Base-by-base conservation (phyloP, 129 eudicot genomes). In the Helianthus tuberosus region DNA sequence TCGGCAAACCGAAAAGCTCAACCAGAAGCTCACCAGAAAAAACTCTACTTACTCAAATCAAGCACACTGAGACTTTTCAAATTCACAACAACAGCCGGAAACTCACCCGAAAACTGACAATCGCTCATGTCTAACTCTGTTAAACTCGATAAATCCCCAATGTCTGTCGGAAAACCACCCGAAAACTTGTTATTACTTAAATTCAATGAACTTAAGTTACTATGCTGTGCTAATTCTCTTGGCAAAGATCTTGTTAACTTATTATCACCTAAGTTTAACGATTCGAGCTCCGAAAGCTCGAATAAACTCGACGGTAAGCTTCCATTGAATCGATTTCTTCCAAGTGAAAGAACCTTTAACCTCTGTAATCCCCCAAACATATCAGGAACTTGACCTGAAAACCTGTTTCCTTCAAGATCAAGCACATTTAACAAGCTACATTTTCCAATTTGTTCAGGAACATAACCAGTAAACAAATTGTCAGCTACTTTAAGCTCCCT, bases 21-120 rank as follows among this genome's bases (percentile, higher is more conserved):
- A 80, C 16, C 5, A 96, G 97, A 55, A 92, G 49, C 59, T 81
- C 86, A 11, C 97, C 97, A 0, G 89, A 79, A 25, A 92, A 69
- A 2, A n/a, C 86, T 77, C 69, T 92, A 96, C 60, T 85, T 89
- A 68, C 97, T 92, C 79, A 92, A 83, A 87, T 92, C 97, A 61
- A 92, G 84, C 64, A 71, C 41, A 57, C 72, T 80, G 59, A 91
- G 85, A 80, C 83, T 82, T 75, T 72, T 79, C 52, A 91, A 78
- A 81, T 73, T 84, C 10, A 81, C 82, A 10, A 91, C 73, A 39
- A 80, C 80, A 2, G 77, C 50, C 3, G 92, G 92, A 77, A 91
- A 76, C 1, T 5, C 38, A 15, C 97, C 97, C 0, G 92, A 91
- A 78, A 91, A 86, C 63, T 82, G 75, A 81, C 90, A 84, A 47